Conservation (phyloP, 2,329 filamentous ascomycete species). For the Microcyclospora pomicola region DNA sequence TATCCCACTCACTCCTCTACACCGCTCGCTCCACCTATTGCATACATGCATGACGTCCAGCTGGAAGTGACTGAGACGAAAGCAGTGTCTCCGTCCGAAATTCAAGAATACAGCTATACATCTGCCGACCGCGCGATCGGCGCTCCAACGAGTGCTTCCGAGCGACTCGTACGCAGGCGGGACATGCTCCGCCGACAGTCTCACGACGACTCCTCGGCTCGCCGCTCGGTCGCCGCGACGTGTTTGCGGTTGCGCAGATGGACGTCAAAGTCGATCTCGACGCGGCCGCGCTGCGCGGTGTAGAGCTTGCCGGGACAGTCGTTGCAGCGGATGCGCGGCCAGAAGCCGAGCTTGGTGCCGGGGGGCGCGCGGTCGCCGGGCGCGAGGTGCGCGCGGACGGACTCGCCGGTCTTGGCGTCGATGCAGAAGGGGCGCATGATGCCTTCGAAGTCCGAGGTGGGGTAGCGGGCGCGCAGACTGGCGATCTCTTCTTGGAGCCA, state of each 20-base stretch:
- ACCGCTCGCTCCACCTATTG: too few relatives aligned
- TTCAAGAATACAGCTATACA: too few relatives aligned
- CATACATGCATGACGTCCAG: too few relatives aligned
- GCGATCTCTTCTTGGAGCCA: conserved; percentile 71
- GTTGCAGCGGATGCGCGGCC: conserved; percentile 78
- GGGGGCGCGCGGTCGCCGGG: conserved; percentile 41
- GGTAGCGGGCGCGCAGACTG: conserved; percentile 55
- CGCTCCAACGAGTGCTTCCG: too few relatives aligned
- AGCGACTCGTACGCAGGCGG: too few relatives aligned
- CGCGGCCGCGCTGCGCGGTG: conserved; percentile 72
- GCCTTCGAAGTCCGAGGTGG: conserved; percentile 72
- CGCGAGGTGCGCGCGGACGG: conserved; percentile 35
- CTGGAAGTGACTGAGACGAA: too few relatives aligned
- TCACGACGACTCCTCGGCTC: not conserved
- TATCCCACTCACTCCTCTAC: too few relatives aligned
- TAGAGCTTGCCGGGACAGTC: conserved; percentile 93
- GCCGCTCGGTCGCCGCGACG: conserved; percentile 12
- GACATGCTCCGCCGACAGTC: too few relatives aligned
- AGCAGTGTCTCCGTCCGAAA: too few relatives aligned
- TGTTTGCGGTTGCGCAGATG: conserved; percentile 80
- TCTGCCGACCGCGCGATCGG: too few relatives aligned
- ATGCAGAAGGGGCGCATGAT: conserved; percentile 83
- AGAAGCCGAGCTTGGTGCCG: conserved; percentile 63
- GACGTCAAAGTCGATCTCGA: conserved; percentile 81
- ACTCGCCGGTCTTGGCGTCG: conserved; percentile 54